Evolutionary conservation across 345 rosid species (phyloP).

Genomic region (Acer saccharum): DNA sequence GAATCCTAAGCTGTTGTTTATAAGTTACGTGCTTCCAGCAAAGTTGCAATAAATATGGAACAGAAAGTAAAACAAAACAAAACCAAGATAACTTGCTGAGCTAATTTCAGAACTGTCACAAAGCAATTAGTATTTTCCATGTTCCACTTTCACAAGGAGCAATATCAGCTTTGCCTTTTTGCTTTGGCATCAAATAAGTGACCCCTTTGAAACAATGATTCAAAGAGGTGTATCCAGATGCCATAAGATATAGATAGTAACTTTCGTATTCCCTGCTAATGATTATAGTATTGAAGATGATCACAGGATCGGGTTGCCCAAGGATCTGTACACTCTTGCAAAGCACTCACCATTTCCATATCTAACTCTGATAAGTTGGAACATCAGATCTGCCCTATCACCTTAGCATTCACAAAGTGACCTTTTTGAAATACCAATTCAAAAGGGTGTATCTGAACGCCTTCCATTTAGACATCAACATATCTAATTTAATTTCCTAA

Average conservation of each 20-base stretch:
- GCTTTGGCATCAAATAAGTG: conserved; percentile 82
- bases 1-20: background rate
- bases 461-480: conserved; percentile 1
- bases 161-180: conserved; percentile 58
- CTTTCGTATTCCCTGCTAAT: conserved; percentile 1
- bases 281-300: conserved; percentile 8
- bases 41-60: background rate
- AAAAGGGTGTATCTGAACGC: conserved; percentile 37
- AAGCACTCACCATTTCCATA: conserved; percentile 32
- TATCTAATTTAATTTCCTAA: background rate
- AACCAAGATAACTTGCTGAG: conserved; percentile 14
- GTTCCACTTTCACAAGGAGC: conserved; percentile 60
- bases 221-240: conserved; percentile 87
- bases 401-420: conserved; percentile 41
- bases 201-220: conserved; percentile 69
- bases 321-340: conserved; percentile 19
- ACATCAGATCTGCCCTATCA: conserved; percentile 32
- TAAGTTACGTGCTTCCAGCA: background rate
- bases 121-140: conserved; percentile 41
- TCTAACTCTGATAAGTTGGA: conserved; percentile 33
- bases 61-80: background rate
- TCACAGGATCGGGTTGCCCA: background rate
- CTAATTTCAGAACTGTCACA: conserved; percentile 49
- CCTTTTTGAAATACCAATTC: conserved; percentile 25
- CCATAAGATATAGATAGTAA: conserved; percentile 22